A percentile compares a stretch with the other conserved stretches of the same genome.
phyloP scores from a whole-genome alignment of 179 eudicot genomes.

The Drosera spatulata region DNA sequence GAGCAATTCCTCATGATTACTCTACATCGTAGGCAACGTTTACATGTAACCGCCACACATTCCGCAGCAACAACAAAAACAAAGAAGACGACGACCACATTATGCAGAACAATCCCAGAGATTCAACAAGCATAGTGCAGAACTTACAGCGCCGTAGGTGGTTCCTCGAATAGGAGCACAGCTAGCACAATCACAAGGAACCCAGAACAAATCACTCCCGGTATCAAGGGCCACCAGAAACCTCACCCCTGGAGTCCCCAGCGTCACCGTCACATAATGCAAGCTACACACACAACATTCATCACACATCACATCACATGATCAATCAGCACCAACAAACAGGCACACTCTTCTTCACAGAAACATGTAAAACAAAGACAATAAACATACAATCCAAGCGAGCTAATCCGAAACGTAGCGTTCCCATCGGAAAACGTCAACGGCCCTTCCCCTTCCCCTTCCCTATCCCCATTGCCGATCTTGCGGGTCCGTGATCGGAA shows the following conservation, averaged over 20 bases:
- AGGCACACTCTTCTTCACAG: not conserved
- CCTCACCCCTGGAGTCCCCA: slow-evolving; percentile 63
- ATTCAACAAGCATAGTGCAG: not conserved
- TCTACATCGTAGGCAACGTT: too few species aligned
- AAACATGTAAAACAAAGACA: not conserved
- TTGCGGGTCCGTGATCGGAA: slow-evolving; percentile 21
- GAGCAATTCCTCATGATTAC: too few species aligned
- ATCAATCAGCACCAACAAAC: not conserved
- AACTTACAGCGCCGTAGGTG: slow-evolving; percentile 29
- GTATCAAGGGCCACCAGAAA: slow-evolving; percentile 90
- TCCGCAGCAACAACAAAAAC: not conserved
- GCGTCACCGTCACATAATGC: slow-evolving; percentile 66
- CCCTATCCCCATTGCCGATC: slow-evolving; percentile 7
- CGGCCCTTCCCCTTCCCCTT: slow-evolving; percentile 22
- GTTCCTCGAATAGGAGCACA: slow-evolving; percentile 46
- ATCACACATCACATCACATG: not conserved
- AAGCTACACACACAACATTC: slow-evolving; percentile 33
- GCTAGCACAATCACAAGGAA: slow-evolving; percentile 27
- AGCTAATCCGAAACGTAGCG: slow-evolving; percentile 32
- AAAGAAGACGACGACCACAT: not conserved
- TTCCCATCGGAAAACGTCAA: slow-evolving; percentile 51
- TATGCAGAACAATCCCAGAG: not conserved
- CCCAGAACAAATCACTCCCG: slow-evolving; percentile 86
- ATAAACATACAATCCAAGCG: slow-evolving; percentile 54
- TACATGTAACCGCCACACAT: slow-evolving; percentile 39